These are phyloP conservation scores for Ogataea siamensis DNA, from an alignment of 805 yeast species.

Conservation along the genomic window DNA sequence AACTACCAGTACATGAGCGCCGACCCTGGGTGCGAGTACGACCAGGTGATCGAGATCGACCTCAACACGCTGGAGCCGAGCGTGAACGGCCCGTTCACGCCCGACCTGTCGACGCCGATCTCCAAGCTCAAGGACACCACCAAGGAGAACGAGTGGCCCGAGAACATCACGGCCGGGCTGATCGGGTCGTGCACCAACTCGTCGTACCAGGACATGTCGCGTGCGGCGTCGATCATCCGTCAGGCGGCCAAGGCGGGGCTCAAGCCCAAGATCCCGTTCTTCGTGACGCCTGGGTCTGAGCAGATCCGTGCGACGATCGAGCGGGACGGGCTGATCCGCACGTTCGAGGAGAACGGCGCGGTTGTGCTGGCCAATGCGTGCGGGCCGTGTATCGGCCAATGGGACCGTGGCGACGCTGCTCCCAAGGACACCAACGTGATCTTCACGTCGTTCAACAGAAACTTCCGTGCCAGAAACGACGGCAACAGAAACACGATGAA, in stretches of 20 bases:
- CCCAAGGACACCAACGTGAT: slow-evolving; percentile 95
- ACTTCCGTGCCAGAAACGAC: slow-evolving; percentile 96
- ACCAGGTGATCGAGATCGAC: slow-evolving; percentile 88
- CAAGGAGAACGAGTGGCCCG: slow-evolving; percentile 86
- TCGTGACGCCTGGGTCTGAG: slow-evolving; percentile 97
- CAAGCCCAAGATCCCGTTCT: slow-evolving; percentile 86
- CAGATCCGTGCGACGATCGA: slow-evolving; percentile 98
- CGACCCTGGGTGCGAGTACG: slow-evolving; percentile 91
- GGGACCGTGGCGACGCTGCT: slow-evolving; percentile 89
- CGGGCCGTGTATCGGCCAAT: slow-evolving; percentile 99
- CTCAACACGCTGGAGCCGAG: slow-evolving; percentile 89
- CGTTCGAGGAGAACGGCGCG: slow-evolving; percentile 91
- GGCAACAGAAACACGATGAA: slow-evolving; percentile 98
- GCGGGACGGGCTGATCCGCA: slow-evolving; percentile 88
- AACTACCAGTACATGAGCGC: slow-evolving; percentile 71
- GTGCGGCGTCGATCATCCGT: slow-evolving; percentile 88
- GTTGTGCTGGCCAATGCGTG: slow-evolving; percentile 95
- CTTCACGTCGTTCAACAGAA: slow-evolving; percentile 96
- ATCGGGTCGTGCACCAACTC: slow-evolving; percentile 99
- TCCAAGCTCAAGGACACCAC: slow-evolving; percentile 85
- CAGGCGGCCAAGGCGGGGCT: slow-evolving; percentile 91
- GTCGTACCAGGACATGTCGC: slow-evolving; percentile 96
- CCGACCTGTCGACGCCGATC: slow-evolving; percentile 95
- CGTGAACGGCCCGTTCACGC: slow-evolving; percentile 97
- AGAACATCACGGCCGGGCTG: slow-evolving; percentile 87